These are phyloP conservation scores for Backusella australiensis DNA, from an alignment of 192 early-diverging fungal genomes.

Conservation along the genomic window DNA sequence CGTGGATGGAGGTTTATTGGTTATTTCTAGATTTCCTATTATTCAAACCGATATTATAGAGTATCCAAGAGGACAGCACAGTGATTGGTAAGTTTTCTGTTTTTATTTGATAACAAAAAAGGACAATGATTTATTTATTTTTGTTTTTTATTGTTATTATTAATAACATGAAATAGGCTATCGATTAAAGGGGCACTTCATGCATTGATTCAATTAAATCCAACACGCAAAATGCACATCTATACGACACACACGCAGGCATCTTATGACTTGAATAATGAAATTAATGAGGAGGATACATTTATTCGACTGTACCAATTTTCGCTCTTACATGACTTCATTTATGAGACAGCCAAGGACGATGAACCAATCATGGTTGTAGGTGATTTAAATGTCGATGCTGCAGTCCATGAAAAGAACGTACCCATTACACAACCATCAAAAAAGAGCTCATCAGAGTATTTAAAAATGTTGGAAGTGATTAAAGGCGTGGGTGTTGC, in stretches of 20 bases:
- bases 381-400: slow-evolving; percentile 70
- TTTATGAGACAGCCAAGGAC: slow-evolving; percentile 49
- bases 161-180: slow-evolving; percentile 36
- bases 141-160: slow-evolving; percentile 7
- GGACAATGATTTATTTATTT: not conserved
- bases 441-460: slow-evolving; percentile 48
- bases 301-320: slow-evolving; percentile 64
- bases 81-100: slow-evolving; percentile 61
- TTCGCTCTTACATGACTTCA: slow-evolving; percentile 59
- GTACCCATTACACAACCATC: slow-evolving; percentile 26
- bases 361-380: slow-evolving; percentile 30
- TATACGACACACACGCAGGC: slow-evolving; percentile 89
- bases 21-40: slow-evolving; percentile 75
- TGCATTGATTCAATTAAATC: slow-evolving; percentile 62
- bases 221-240: slow-evolving; percentile 53
- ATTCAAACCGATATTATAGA: slow-evolving; percentile 52
- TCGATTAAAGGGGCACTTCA: slow-evolving; percentile 77
- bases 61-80: slow-evolving; percentile 64
- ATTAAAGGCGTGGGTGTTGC: slow-evolving; percentile 39
- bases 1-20: slow-evolving; percentile 77
- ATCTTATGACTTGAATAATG: slow-evolving; percentile 55
- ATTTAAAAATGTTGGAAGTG: slow-evolving; percentile 55
- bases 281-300: slow-evolving; percentile 55
- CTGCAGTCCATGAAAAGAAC: slow-evolving; percentile 29
- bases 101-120: slow-evolving; percentile 9